Evolutionary conservation across 495 filamentous ascomycete genomes (phyloP).

Genomic region (Aspergillus panamensis): DNA sequence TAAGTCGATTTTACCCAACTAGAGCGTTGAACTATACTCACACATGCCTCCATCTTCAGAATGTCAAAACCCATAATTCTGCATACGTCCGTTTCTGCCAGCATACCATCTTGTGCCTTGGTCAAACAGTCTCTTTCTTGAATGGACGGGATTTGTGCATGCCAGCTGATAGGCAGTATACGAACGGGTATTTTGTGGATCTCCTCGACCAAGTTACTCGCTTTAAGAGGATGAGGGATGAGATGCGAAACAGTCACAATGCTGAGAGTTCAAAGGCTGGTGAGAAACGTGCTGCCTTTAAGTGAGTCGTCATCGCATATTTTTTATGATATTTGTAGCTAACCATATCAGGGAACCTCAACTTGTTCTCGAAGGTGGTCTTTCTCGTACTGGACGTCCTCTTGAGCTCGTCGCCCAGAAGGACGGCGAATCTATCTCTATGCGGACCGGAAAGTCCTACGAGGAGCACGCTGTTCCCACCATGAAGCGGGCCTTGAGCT

Average conservation of each 20-base stretch:
- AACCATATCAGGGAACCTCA: slow-evolving; percentile 52
- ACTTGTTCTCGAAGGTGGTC: slow-evolving; percentile 69
- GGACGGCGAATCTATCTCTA: slow-evolving; percentile 71
- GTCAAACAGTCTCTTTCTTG: slow-evolving; percentile 74
- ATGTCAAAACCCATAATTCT: slow-evolving; percentile 69
- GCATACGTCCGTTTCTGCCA: slow-evolving; percentile 79
- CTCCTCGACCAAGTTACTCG: slow-evolving; percentile 79
- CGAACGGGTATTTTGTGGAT: slow-evolving; percentile 90
- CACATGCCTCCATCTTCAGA: slow-evolving; percentile 47
- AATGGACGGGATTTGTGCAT: slow-evolving; percentile 76
- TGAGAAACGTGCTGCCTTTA: slow-evolving; percentile 28
- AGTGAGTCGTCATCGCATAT: slow-evolving; percentile 40
- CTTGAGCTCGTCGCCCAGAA: slow-evolving; percentile 74
- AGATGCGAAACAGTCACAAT: slow-evolving; percentile 38
- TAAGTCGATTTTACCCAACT: slow-evolving; percentile 57
- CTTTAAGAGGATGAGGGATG: slow-evolving; percentile 62
- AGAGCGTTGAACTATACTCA: slow-evolving; percentile 25
- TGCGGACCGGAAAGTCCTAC: slow-evolving; percentile 59
- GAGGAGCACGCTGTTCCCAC: slow-evolving; percentile 40
- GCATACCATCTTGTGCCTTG: slow-evolving; percentile 78
- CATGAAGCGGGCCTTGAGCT: slow-evolving; percentile 60
- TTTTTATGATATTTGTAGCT: neutral
- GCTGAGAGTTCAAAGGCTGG: slow-evolving; percentile 15
- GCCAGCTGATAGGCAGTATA: slow-evolving; percentile 81
- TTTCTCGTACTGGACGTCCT: slow-evolving; percentile 71